Evolutionary conservation across 306 rosid genomes (phyloP).

Genomic region (Oemleria cerasiformis): DNA sequence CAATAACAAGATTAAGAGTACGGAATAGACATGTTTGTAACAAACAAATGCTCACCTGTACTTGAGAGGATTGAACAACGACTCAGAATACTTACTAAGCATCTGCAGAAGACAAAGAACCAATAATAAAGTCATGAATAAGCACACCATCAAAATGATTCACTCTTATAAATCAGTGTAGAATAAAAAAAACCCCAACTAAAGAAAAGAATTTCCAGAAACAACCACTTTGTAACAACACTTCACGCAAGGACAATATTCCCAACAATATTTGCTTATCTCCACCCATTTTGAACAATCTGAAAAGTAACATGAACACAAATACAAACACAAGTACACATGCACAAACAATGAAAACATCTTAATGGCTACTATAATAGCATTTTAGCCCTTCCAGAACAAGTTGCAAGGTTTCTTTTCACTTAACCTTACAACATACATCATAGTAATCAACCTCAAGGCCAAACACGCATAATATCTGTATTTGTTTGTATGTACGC

Average conservation of each 20-base stretch:
- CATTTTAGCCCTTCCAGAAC: not conserved
- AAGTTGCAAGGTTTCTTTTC: not conserved
- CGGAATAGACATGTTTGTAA: not conserved
- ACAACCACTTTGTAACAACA: not conserved
- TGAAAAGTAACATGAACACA: not conserved
- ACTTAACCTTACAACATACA: not conserved
- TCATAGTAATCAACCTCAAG: not conserved
- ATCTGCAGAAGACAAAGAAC: slow-evolving; percentile 25
- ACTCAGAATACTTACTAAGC: slow-evolving; percentile 28
- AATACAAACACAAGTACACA: not conserved
- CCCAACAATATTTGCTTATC: not conserved
- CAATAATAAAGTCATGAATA: not conserved
- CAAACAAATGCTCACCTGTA: slow-evolving; percentile 27
- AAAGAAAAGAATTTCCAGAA: not conserved
- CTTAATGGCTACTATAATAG: not conserved
- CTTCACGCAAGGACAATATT: not conserved
- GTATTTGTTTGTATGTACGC: too few species aligned
- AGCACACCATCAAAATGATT: not conserved
- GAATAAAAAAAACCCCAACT: not conserved
- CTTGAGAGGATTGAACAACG: slow-evolving; percentile 23
- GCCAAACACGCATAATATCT: not conserved
- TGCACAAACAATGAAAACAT: not conserved
- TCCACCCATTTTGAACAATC: not conserved
- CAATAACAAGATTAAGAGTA: not conserved
- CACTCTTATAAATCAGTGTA: not conserved